Evolutionary conservation across 176 grass and related monocot genomes (phyloP).

Genomic region (Cenchrus fungigraminus): DNA sequence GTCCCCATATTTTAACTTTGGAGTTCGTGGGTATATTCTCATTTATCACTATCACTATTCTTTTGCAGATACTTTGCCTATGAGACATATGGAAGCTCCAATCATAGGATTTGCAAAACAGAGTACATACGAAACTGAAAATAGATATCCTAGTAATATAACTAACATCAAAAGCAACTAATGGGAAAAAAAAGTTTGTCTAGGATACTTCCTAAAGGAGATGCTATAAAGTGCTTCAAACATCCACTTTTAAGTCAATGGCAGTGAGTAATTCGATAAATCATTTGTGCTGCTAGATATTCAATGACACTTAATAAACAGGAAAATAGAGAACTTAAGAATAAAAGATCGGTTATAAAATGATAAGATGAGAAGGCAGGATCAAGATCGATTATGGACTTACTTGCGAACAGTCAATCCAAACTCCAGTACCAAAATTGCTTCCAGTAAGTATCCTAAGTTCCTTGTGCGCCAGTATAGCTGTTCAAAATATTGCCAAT

Average conservation of each 20-base stretch:
- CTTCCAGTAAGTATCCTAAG: slow-evolving; percentile 85
- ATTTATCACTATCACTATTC: neutral
- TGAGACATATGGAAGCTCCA: too few species aligned
- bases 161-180: slow-evolving; percentile 7
- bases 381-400: slow-evolving; percentile 13
- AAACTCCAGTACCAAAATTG: slow-evolving; percentile 93
- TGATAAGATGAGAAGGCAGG: neutral
- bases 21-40: neutral
- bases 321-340: slow-evolving; percentile 15
- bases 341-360: slow-evolving; percentile 16
- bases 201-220: neutral
- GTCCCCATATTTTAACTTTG: neutral
- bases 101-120: neutral
- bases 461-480: slow-evolving; percentile 94
- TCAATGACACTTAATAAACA: slow-evolving; percentile 16
- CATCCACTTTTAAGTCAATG: slow-evolving; percentile 18
- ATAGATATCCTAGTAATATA: slow-evolving; percentile 1
- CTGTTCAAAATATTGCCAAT: slow-evolving; percentile 54
- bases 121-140: neutral
- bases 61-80: neutral
- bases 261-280: neutral
- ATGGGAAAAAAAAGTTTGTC: neutral
- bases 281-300: slow-evolving; percentile 13
- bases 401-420: slow-evolving; percentile 87
- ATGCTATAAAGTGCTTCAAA: neutral